These are phyloP conservation scores for Anthoceros angustus DNA, from an alignment of 225 moss, liverwort and hornwort genomes.

Conservation along the genomic window DNA sequence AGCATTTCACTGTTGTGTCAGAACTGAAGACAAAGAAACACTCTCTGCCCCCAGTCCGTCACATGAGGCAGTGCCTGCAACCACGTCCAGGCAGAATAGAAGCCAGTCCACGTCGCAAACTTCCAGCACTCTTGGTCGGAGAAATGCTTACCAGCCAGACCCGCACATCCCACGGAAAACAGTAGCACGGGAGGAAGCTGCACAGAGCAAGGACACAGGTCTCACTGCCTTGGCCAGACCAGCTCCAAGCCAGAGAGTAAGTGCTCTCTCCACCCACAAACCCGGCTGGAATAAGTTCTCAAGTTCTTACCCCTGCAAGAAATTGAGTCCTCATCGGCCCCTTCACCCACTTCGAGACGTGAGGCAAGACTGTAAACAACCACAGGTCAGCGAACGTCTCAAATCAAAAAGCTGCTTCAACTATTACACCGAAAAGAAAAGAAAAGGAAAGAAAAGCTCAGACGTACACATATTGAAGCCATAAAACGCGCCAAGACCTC, in stretches of 20 bases:
- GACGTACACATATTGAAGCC: constrained; percentile 69
- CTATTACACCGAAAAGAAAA: neutral
- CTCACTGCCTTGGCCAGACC: neutral
- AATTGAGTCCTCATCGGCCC: constrained; percentile 91
- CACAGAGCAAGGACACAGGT: constrained; percentile 8
- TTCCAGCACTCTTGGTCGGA: neutral
- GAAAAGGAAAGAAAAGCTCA: constrained; percentile 3
- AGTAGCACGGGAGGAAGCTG: constrained; percentile 90
- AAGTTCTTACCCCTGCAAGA: constrained; percentile 59
- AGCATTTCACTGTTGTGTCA: neutral
- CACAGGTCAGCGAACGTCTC: neutral
- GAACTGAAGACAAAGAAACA: neutral
- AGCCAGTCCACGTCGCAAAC: too few relatives aligned
- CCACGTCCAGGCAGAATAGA: neutral
- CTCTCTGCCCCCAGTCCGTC: neutral
- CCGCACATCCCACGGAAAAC: constrained; percentile 86
- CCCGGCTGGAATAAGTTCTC: neutral
- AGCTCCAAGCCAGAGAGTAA: neutral
- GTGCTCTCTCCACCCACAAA: neutral
- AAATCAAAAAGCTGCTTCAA: neutral
- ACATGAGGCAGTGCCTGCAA: neutral
- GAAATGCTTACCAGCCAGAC: constrained; percentile 48
- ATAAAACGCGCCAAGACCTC: constrained; percentile 73
- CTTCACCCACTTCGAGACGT: constrained; percentile 68
- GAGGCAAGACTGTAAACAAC: constrained; percentile 67